phyloP scores from a whole-genome alignment of 2,329 filamentous ascomycete genomes.

The Pleurostoma richardsiae region DNA sequence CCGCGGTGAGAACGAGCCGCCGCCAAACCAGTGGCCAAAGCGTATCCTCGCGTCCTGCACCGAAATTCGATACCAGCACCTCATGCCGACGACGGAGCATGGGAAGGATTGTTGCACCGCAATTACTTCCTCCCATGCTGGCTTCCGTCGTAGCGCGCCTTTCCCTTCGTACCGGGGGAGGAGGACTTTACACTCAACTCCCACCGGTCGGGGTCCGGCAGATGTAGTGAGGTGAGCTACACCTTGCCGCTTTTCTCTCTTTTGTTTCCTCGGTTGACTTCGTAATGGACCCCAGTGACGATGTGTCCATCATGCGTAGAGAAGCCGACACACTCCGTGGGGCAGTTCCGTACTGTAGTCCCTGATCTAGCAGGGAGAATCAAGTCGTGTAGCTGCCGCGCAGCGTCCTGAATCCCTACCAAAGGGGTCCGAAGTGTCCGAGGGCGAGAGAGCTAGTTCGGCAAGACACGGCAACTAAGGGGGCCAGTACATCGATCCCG shows the following conservation, averaged over 20 bases:
- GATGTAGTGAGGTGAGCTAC: constrained; percentile 11
- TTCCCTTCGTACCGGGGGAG: constrained; percentile 1
- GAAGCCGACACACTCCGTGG: not conserved
- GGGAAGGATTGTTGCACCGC: not conserved
- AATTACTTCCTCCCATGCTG: constrained; percentile 3
- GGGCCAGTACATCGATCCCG: constrained; percentile 14
- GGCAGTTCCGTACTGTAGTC: not conserved
- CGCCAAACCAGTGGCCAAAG: constrained; percentile 19
- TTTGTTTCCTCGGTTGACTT: not conserved
- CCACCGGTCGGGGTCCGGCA: not conserved
- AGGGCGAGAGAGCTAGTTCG: not conserved
- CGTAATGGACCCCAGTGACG: not conserved
- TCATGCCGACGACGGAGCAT: constrained; percentile 9
- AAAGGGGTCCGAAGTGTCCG: not conserved
- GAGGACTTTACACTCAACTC: constrained; percentile 9
- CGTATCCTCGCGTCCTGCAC: not conserved
- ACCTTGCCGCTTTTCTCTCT: constrained; percentile 3
- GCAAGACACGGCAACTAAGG: constrained; percentile 3
- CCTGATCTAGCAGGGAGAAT: constrained; percentile 7
- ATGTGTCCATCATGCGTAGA: not conserved
- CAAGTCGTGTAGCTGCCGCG: not conserved
- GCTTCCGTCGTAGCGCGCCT: constrained; percentile 3
- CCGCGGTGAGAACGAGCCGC: constrained; percentile 18
- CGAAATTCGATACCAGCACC: constrained; percentile 10
- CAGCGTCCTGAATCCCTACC: not conserved